Conservation (phyloP, 2,329 filamentous ascomycete genomes). For the Ceratocystis diversiconidia region DNA sequence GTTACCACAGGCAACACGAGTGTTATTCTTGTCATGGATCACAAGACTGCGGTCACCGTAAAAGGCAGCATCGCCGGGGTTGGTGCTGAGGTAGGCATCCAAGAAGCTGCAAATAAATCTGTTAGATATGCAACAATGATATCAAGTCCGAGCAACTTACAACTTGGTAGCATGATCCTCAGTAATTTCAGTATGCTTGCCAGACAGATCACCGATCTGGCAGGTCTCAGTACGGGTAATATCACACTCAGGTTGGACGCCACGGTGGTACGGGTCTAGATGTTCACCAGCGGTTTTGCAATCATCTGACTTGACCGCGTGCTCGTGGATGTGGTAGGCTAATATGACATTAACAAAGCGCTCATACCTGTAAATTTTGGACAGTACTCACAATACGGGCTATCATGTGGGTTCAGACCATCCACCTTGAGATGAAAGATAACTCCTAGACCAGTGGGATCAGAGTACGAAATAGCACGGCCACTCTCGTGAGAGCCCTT, state of each 20-base stretch:
- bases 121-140: background rate
- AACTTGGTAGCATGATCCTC: constrained; percentile 23
- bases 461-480: constrained; percentile 15
- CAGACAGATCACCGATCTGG: constrained; percentile 45
- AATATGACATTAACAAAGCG: background rate
- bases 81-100: constrained; percentile 31
- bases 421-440: constrained; percentile 16
- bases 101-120: constrained; percentile 24
- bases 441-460: constrained; percentile 16
- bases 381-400: constrained; percentile 14
- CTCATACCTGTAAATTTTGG: background rate
- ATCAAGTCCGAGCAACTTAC: constrained; percentile 1
- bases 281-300: constrained; percentile 41
- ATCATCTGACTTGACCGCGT: constrained; percentile 34
- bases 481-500: constrained; percentile 10
- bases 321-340: constrained; percentile 45
- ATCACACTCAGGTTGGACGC: constrained; percentile 36
- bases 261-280: constrained; percentile 41
- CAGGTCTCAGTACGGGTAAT: constrained; percentile 35
- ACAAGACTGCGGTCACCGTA: constrained; percentile 34
- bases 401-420: constrained; percentile 12
- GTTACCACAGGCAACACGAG: constrained; percentile 31
- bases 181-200: constrained; percentile 40
- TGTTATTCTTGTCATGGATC: constrained; percentile 30
- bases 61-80: constrained; percentile 28